These are phyloP conservation scores for Wickerhamiella qilinensis DNA, from an alignment of 805 yeast species.

Conservation along the genomic window DNA sequence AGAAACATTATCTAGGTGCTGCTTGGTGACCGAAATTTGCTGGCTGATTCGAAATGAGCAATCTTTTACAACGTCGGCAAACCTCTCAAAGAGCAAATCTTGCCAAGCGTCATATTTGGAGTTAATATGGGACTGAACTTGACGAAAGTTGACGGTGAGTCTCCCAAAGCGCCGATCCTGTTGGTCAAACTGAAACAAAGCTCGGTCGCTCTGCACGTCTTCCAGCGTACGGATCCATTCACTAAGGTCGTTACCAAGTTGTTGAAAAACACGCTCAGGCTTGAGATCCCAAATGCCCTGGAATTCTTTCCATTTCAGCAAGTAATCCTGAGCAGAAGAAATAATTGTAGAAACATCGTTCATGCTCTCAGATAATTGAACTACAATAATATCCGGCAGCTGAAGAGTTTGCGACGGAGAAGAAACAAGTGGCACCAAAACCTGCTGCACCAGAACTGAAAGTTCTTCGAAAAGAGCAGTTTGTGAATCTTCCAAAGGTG, in stretches of 20 bases:
- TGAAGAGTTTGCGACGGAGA: neutral
- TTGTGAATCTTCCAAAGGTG: slow-evolving; percentile 16
- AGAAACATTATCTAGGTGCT: neutral
- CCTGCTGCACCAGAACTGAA: slow-evolving; percentile 2
- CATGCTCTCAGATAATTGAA: neutral
- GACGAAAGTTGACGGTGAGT: slow-evolving; percentile 30
- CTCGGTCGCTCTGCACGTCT: slow-evolving; percentile 29
- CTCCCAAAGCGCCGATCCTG: slow-evolving; percentile 28
- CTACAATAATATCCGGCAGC: neutral
- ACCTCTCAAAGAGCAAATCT: slow-evolving; percentile 25
- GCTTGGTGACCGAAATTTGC: neutral
- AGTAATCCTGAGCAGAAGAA: slow-evolving; percentile 21
- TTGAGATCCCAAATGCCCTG: slow-evolving; percentile 46
- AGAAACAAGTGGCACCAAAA: neutral
- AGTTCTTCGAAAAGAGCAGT: slow-evolving; percentile 11
- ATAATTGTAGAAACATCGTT: neutral
- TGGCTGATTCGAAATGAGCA: neutral
- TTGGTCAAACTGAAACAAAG: slow-evolving; percentile 36
- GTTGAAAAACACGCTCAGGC: slow-evolving; percentile 24
- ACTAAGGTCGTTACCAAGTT: slow-evolving; percentile 23
- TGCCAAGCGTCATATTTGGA: slow-evolving; percentile 49
- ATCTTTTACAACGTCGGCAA: slow-evolving; percentile 25
- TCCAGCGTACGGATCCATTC: slow-evolving; percentile 35
- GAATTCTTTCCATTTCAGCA: slow-evolving; percentile 36
- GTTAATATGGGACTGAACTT: slow-evolving; percentile 36